Conservation (phyloP, 768 basidiomycete genomes). For the Solioccasus polychromus region DNA sequence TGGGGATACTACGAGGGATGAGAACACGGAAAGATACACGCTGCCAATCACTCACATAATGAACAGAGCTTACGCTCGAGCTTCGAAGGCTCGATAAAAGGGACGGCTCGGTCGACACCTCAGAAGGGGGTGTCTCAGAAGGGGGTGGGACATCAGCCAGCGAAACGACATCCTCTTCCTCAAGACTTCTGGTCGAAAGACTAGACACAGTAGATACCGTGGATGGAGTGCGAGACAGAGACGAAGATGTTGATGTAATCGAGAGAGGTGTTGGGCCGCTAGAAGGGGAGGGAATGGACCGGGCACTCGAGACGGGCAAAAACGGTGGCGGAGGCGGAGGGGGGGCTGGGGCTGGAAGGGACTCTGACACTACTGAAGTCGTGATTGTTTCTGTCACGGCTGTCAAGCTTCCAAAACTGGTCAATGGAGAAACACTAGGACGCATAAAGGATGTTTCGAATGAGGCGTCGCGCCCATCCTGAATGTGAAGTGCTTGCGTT, state of each 20-base stretch:
- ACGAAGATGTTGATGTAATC: conserved; percentile 32
- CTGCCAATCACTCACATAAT: conserved; percentile 34
- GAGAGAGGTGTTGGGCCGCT: conserved; percentile 30
- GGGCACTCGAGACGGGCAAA: conserved; percentile 19
- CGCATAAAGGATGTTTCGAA: conserved; percentile 75
- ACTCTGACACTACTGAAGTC: conserved; percentile 18
- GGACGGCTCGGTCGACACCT: conserved; percentile 56
- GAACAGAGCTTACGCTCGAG: conserved; percentile 18
- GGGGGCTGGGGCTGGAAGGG: neutral
- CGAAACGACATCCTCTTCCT: conserved; percentile 29
- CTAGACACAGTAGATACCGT: conserved; percentile 41
- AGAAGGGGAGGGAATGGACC: conserved; percentile 30
- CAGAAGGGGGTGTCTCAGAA: conserved; percentile 29
- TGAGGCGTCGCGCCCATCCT: conserved; percentile 60
- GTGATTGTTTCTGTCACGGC: conserved; percentile 35
- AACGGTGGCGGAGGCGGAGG: neutral
- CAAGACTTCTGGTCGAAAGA: conserved; percentile 38
- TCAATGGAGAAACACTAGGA: conserved; percentile 47
- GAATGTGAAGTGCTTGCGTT: conserved; percentile 45
- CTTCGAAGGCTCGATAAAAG: conserved; percentile 46
- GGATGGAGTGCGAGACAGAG: conserved; percentile 38
- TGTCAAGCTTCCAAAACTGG: conserved; percentile 32
- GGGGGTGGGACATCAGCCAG: conserved; percentile 15
- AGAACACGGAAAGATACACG: neutral
- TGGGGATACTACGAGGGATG: conserved; percentile 23